Conservation (phyloP, 73 alveolate species). For the Loxodes magnus region DNA sequence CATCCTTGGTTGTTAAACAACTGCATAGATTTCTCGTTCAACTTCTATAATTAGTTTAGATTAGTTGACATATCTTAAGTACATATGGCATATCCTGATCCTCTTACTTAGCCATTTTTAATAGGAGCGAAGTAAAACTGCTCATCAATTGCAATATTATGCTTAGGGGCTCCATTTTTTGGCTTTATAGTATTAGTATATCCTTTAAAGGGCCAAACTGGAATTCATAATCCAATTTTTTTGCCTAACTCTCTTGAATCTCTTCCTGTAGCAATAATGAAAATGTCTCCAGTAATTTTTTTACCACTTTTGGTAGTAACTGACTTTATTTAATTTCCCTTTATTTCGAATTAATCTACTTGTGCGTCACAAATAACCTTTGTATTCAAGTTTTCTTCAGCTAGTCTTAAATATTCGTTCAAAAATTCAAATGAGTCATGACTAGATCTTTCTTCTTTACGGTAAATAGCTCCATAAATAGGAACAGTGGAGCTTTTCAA, state of each 20-base stretch:
- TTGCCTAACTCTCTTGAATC: not conserved
- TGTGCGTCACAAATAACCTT: not conserved
- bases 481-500: not conserved
- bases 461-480: not conserved
- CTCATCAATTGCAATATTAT: not conserved
- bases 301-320: not conserved
- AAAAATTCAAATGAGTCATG: not conserved
- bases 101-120: not conserved
- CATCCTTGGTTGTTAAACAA: not conserved
- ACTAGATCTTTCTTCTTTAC: not conserved
- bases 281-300: constrained; percentile 1
- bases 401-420: not conserved
- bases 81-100: not conserved
- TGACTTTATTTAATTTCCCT: not conserved
- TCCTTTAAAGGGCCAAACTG: constrained; percentile 11
- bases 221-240: constrained; percentile 4
- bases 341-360: not conserved
- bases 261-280: constrained; percentile 4
- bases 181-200: not conserved
- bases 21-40: not conserved
- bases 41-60: not conserved
- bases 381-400: not conserved
- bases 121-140: not conserved
- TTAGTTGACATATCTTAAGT: not conserved
- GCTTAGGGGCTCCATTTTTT: constrained; percentile 1